Conservation (phyloP, 129 eudicot genomes). For the Tanacetum coccineum region DNA sequence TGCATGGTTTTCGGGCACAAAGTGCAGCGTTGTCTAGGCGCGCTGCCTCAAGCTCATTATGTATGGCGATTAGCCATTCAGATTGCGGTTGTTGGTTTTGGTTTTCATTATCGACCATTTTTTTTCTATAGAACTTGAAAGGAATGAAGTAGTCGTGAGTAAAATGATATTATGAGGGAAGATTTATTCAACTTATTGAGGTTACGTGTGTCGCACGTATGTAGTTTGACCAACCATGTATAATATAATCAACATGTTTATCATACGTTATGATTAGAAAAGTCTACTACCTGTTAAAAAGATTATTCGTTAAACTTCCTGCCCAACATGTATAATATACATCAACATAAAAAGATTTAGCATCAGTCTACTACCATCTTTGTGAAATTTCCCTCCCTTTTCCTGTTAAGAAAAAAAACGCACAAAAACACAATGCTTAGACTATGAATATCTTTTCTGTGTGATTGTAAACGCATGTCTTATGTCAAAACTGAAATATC, state of each 20-base stretch:
- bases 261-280: background rate
- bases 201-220: background rate
- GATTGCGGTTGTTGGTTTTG: conserved; percentile 24
- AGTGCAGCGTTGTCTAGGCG: conserved; percentile 40
- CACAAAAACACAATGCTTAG: too few species aligned
- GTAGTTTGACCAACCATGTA: too few species aligned
- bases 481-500: too few species aligned
- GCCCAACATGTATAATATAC: too few species aligned
- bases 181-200: background rate
- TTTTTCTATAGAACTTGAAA: background rate
- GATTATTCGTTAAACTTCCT: background rate
- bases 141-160: background rate
- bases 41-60: conserved; percentile 47
- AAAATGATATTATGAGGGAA: background rate
- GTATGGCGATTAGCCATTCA: conserved; percentile 55
- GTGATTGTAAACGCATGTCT: too few species aligned
- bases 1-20: conserved; percentile 46
- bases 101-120: background rate
- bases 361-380: too few species aligned
- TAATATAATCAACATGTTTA: background rate
- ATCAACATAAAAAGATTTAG: too few species aligned
- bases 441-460: too few species aligned
- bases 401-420: too few species aligned
- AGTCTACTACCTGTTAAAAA: background rate
- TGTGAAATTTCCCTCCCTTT: too few species aligned